These are phyloP conservation scores for Mallotus repandus DNA, from an alignment of 441 rosid genomes.

Conservation along the genomic window DNA sequence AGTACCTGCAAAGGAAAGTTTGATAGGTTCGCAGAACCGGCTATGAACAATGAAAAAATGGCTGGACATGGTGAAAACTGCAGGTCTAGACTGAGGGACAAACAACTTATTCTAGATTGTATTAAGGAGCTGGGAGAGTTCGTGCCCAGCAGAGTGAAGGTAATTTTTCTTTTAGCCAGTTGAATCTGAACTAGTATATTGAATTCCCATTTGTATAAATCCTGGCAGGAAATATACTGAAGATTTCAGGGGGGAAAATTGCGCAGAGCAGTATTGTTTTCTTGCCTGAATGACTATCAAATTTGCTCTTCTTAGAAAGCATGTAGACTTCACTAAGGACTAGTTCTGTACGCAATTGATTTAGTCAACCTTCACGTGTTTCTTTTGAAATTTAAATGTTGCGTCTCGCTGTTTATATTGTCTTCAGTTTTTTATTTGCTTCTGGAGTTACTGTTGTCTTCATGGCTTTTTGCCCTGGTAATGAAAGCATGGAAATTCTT, in stretches of 20 bases:
- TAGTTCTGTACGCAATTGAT: conserved; percentile 8
- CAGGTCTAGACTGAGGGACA: conserved; percentile 84
- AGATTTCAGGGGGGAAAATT: conserved; percentile 23
- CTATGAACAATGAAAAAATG: conserved; percentile 60
- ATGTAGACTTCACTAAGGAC: conserved; percentile 30
- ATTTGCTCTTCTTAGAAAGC: conserved; percentile 73
- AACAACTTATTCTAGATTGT: conserved; percentile 86
- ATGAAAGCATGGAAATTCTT: not conserved
- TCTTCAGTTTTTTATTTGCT: not conserved
- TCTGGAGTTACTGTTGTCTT: not conserved
- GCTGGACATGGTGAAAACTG: conserved; percentile 75
- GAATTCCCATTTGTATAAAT: conserved; percentile 23
- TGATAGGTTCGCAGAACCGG: conserved; percentile 54
- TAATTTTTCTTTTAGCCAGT: no score
- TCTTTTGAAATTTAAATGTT: conserved; percentile 10
- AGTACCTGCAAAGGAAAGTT: conserved; percentile 55
- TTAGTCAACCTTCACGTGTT: conserved; percentile 9
- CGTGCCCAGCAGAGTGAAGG: conserved; percentile 44
- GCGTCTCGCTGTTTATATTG: not conserved
- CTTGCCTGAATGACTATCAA: conserved; percentile 81
- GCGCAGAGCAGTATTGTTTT: conserved; percentile 89
- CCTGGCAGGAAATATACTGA: conserved; percentile 24
- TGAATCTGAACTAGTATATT: conserved; percentile 28
- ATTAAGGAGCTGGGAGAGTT: conserved; percentile 87
- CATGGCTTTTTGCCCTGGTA: not conserved